A percentile compares a stretch with the other conserved stretches of the same genome.
Evolutionary conservation across 768 basidiomycete genomes (phyloP).

Genomic region (Psilocybe cubensis): DNA sequence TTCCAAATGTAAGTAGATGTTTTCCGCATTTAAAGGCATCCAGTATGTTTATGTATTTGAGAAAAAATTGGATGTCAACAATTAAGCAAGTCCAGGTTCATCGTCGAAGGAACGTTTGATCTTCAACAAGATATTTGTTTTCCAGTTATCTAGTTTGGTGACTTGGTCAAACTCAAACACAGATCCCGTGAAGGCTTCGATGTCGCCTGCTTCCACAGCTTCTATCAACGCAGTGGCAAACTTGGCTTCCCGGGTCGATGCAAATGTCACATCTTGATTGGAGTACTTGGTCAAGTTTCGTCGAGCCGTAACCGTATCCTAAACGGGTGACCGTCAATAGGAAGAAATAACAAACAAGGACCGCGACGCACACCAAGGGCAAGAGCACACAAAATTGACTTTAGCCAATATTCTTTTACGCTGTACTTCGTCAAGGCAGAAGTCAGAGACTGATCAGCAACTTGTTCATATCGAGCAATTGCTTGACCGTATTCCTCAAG

Average conservation of each 20-base stretch:
- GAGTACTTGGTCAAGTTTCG: conserved; percentile 80
- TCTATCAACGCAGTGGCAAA: conserved; percentile 80
- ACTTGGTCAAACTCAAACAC: conserved; percentile 94
- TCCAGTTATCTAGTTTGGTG: conserved; percentile 94
- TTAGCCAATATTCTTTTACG: conserved; percentile 97
- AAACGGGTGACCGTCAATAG: background rate
- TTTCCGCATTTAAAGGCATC: conserved; percentile 1
- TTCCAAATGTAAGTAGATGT: conserved; percentile 3
- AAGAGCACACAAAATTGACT: conserved; percentile 83
- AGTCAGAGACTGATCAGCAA: conserved; percentile 80
- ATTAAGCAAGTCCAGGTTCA: conserved; percentile 40
- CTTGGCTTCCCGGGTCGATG: conserved; percentile 89
- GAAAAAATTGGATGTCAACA: background rate
- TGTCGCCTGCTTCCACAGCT: conserved; percentile 55
- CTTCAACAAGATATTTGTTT: conserved; percentile 87
- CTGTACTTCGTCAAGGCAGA: conserved; percentile 95
- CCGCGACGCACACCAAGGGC: conserved; percentile 73
- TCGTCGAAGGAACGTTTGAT: conserved; percentile 83
- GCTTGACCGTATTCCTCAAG: conserved; percentile 85
- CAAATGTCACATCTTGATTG: conserved; percentile 84
- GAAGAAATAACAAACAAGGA: background rate
- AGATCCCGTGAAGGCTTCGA: conserved; percentile 74
- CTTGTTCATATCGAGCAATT: conserved; percentile 87
- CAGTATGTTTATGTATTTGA: background rate
- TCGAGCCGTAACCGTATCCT: conserved; percentile 87